These are phyloP conservation scores for Petrea volubilis DNA, from an alignment of 257 asterid genomes.

Conservation along the genomic window DNA sequence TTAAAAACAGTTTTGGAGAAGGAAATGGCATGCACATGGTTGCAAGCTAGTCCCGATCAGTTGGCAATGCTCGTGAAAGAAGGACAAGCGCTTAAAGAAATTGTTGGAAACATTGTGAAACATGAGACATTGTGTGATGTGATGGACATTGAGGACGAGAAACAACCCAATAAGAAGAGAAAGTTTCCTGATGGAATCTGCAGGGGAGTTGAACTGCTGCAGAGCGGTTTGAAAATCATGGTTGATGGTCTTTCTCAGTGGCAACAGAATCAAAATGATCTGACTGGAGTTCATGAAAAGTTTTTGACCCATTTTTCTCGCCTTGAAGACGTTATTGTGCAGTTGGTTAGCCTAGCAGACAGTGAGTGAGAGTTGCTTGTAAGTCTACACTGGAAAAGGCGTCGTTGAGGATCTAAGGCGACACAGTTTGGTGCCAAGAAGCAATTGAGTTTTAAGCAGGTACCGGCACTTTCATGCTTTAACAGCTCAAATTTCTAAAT, in stretches of 20 bases:
- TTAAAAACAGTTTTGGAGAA: slow-evolving; percentile 79
- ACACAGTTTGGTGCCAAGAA: slow-evolving; percentile 1
- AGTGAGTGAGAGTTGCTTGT: slow-evolving; percentile 28
- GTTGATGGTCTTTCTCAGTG: slow-evolving; percentile 73
- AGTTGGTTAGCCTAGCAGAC: slow-evolving; percentile 62
- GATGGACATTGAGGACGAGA: slow-evolving; percentile 72
- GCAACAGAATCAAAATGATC: slow-evolving; percentile 55
- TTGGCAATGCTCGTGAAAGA: slow-evolving; percentile 54
- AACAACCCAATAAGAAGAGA: slow-evolving; percentile 62
- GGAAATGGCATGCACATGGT: slow-evolving; percentile 49
- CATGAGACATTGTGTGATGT: slow-evolving; percentile 33
- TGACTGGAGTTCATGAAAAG: slow-evolving; percentile 51
- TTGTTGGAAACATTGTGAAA: slow-evolving; percentile 18
- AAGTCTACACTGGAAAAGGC: neutral
- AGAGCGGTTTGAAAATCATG: slow-evolving; percentile 76
- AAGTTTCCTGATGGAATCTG: slow-evolving; percentile 78
- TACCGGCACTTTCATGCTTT: neutral
- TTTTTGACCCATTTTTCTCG: slow-evolving; percentile 64
- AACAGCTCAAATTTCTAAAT: neutral
- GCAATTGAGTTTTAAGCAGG: slow-evolving; percentile 7
- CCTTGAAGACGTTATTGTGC: slow-evolving; percentile 71
- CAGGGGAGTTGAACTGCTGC: slow-evolving; percentile 77
- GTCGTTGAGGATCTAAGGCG: slow-evolving; percentile 2
- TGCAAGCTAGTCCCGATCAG: slow-evolving; percentile 41
- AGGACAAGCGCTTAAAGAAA: slow-evolving; percentile 52